A percentile compares a stretch with the other conserved stretches of the same genome.
These are phyloP conservation scores for Heterobasidion occidentale DNA, from an alignment of 1,284 basidiomycete species.

Conservation along the genomic window DNA sequence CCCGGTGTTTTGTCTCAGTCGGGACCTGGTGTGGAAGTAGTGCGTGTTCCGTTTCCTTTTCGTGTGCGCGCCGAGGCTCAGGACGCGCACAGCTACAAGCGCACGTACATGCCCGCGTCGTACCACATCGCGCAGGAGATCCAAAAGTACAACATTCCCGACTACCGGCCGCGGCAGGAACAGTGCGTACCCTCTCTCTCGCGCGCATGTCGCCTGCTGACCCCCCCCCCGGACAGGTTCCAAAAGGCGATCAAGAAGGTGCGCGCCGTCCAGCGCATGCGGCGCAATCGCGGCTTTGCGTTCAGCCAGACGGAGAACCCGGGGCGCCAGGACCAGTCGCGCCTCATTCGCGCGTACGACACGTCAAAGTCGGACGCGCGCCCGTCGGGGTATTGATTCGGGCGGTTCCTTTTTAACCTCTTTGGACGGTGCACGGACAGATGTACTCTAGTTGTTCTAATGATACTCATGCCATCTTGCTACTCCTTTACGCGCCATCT, in stretches of 20 bases:
- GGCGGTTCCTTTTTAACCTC: not conserved
- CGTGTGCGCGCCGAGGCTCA: not conserved
- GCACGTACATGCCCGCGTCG: conserved; percentile 85
- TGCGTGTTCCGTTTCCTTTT: conserved; percentile 21
- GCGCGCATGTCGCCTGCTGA: not conserved
- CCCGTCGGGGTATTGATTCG: conserved; percentile 63
- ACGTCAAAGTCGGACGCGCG: conserved; percentile 67
- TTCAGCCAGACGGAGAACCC: conserved; percentile 91
- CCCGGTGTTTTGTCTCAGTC: conserved; percentile 80
- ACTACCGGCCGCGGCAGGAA: conserved; percentile 95
- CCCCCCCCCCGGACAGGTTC: conserved; percentile 45
- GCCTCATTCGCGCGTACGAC: conserved; percentile 85
- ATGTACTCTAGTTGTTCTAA: not conserved
- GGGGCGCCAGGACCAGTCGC: conserved; percentile 78
- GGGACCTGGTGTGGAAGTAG: conserved; percentile 97
- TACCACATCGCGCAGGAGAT: conserved; percentile 98
- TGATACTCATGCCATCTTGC: not conserved
- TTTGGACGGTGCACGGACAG: not conserved
- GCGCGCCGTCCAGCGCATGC: conserved; percentile 90
- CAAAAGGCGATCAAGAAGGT: conserved; percentile 99
- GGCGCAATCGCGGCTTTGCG: conserved; percentile 89
- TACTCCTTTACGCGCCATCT: too few species aligned
- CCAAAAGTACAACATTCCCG: conserved; percentile 96
- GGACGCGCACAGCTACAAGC: conserved; percentile 59
- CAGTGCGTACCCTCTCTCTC: conserved; percentile 53